Base-by-base conservation (phyloP, 2,329 filamentous ascomycete genomes). In the Fusarium keratoplasticum region DNA sequence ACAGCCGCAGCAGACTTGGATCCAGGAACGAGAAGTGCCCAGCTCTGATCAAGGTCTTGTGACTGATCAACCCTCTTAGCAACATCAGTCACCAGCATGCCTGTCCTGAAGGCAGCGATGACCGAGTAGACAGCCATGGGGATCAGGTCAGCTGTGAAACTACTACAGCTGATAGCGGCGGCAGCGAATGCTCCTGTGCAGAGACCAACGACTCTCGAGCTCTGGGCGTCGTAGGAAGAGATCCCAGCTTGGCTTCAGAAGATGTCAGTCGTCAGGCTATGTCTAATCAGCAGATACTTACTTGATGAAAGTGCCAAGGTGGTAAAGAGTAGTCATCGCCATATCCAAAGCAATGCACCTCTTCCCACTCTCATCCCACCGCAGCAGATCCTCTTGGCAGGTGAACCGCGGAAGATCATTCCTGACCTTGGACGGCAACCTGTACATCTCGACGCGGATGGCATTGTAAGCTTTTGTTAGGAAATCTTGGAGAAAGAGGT, bases 181-280 rank as follows among this genome's bases (percentile, higher is more conserved):
- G 74, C 74, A 6, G 74, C 74, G 35, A 76, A 74, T 2, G 74
- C 66, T 11, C 74, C 74, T 3, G 74, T 76, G 14, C 74, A 76
- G 22, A 76, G 74, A 11, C 74, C 74, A 27, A 76, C 67, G 3
- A 72, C 62, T 25, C 67, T 69, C 20, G 73, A 64, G 20, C 25
- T 66, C 42, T 72, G 65, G 6, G 71, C 61, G n/a, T 66, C 74
- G 20, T 75, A 76, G 8, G 74, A 76, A 1, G 63, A 70, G 2
- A 74, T 67, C 0, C 71, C 59, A 0, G 67, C 71, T 62, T 73
- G 71, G 4, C 71, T 73, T 14, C 14, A 1, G 1, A 5, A 0
- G 2, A 0, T 3, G 13, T 73, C 22, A 73, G 27, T 0, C 6
- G 4, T 6, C 10, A n/a, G 1, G 1, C 8, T 0, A 7, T 1